phyloP scores from a whole-genome alignment of 305 asterid genomes.

The Stenogyne calaminthoides region DNA sequence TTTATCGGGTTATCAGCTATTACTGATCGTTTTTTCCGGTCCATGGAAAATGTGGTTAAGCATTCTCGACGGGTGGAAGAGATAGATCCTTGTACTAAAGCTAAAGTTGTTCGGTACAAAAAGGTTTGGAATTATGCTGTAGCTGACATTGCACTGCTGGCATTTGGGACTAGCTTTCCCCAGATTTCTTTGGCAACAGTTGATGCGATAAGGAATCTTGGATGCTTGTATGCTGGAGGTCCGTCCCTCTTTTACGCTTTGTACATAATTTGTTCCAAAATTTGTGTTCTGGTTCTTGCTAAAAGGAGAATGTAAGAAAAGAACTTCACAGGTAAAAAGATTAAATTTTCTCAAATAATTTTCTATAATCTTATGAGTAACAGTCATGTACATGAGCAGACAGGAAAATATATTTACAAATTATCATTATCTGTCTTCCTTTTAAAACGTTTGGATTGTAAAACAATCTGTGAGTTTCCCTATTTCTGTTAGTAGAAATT shows the following conservation, averaged over 20 bases:
- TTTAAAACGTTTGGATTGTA: neutral
- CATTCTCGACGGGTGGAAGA: conserved; percentile 67
- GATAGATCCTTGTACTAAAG: conserved; percentile 63
- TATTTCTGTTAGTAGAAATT: conserved; percentile 17
- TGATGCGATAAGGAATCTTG: conserved; percentile 85
- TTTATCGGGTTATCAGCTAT: conserved; percentile 87
- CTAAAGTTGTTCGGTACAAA: conserved; percentile 44
- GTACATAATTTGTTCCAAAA: neutral
- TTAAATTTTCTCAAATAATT: neutral
- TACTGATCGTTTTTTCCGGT: conserved; percentile 82
- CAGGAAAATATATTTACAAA: neutral
- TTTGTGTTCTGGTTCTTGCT: neutral
- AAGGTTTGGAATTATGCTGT: conserved; percentile 89
- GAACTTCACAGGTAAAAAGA: neutral
- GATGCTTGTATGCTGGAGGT: conserved; percentile 92
- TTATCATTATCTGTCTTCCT: neutral
- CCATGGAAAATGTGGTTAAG: conserved; percentile 90
- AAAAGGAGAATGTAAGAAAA: neutral
- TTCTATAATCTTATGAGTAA: neutral
- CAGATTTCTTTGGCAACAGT: conserved; percentile 94
- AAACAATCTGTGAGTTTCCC: neutral
- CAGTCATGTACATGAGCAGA: neutral
- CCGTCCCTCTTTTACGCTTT: conserved; percentile 28
- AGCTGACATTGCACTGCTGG: conserved; percentile 87
- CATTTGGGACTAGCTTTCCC: conserved; percentile 97